A percentile compares a stretch with the other conserved stretches of the same genome.
These are phyloP conservation scores for Hemisphaericaspora lyxosophila DNA, from an alignment of 1,139 yeast genomes.

Conservation along the genomic window DNA sequence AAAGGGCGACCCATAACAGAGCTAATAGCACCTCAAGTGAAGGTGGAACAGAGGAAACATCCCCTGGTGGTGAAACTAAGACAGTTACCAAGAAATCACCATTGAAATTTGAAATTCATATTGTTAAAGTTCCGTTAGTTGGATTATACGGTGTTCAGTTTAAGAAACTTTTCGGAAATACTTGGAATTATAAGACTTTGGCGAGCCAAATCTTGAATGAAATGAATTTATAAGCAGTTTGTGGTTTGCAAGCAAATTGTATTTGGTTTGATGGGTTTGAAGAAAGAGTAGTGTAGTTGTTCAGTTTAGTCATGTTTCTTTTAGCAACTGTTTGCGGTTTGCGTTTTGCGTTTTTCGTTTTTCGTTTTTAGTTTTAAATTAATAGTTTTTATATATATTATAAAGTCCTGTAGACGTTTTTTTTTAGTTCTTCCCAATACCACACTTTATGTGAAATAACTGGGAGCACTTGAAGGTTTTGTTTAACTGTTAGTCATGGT, in stretches of 20 bases:
- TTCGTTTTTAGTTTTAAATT: no score
- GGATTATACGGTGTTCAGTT: constrained; percentile 93
- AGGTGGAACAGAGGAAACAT: constrained; percentile 8
- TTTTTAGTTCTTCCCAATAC: no score
- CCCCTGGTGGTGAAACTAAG: constrained; percentile 3
- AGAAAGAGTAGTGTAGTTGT: no score
- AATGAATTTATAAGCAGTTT: constrained; percentile 52
- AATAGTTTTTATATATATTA: no score
- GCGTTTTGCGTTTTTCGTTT: no score
- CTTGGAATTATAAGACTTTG: constrained; percentile 93
- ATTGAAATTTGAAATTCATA: constrained; percentile 84
- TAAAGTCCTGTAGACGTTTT: no score
- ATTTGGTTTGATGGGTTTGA: neutral
- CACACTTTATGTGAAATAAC: no score
- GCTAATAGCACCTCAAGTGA: constrained; percentile 27
- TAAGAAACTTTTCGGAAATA: constrained; percentile 88
- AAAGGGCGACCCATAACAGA: constrained; percentile 40
- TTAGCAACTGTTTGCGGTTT: no score
- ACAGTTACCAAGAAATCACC: constrained; percentile 39
- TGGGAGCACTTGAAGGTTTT: no score
- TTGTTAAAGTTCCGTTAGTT: constrained; percentile 89
- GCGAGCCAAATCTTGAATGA: constrained; percentile 85
- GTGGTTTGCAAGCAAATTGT: neutral
- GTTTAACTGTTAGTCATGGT: no score
- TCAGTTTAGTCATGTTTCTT: no score